Conservation (phyloP, 306 rosid genomes). For the Cucumis cinereus region DNA sequence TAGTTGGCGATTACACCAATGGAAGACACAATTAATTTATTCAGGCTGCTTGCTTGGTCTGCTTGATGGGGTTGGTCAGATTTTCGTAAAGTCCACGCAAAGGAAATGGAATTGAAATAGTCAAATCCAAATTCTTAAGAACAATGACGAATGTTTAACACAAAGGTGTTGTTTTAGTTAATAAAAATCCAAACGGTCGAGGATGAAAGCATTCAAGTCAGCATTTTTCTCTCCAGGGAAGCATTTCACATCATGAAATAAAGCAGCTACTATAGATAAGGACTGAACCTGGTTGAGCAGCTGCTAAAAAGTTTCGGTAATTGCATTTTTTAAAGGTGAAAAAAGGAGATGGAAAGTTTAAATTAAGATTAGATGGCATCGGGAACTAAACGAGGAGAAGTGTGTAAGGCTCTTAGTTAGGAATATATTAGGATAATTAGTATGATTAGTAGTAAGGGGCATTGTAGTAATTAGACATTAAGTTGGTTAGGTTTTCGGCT, state of each 20-base stretch:
- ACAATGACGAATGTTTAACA: neutral
- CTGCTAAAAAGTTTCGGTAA: neutral
- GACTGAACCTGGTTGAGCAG: neutral
- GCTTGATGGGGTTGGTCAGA: neutral
- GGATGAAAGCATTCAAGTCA: neutral
- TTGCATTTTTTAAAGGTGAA: neutral
- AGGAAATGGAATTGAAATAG: neutral
- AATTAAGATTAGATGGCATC: neutral
- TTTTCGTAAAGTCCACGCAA: neutral
- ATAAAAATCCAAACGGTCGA: neutral
- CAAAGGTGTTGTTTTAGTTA: neutral
- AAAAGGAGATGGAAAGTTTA: neutral
- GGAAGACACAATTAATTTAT: neutral
- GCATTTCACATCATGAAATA: neutral
- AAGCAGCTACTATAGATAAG: neutral
- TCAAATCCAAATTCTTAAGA: neutral
- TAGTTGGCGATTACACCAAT: constrained; percentile 4
- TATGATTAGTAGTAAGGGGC: too few relatives aligned
- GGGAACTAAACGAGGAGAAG: neutral
- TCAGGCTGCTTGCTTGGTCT: neutral
- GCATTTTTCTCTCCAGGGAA: neutral
- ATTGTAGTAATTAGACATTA: too few relatives aligned
- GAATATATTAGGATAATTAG: too few relatives aligned
- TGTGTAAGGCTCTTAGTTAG: too few relatives aligned
- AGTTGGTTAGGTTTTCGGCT: too few relatives aligned